Conservation (phyloP, 805 yeast genomes). For the Debaryomyces tyrocola region DNA sequence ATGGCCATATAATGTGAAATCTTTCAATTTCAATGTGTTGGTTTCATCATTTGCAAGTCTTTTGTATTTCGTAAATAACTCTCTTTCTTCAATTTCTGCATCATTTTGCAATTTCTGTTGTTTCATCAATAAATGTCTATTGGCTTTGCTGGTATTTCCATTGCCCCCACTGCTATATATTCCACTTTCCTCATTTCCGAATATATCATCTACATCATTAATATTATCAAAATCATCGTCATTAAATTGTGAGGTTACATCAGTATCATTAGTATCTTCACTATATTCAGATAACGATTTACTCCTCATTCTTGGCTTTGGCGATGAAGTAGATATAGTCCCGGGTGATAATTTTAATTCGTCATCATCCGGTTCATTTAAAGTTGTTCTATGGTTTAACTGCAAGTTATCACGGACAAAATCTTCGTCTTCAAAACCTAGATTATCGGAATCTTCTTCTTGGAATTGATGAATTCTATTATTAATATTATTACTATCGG, state of each 20-base stretch:
- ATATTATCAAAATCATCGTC: slow-evolving; percentile 39
- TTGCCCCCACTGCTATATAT: slow-evolving; percentile 25
- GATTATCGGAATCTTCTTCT: neutral
- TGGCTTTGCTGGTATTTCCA: slow-evolving; percentile 16
- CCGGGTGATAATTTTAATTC: slow-evolving; percentile 16
- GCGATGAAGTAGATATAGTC: slow-evolving; percentile 24
- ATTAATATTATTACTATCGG: neutral
- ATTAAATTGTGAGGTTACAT: slow-evolving; percentile 36
- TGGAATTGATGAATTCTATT: neutral
- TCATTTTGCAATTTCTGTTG: slow-evolving; percentile 24
- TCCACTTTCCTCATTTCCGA: slow-evolving; percentile 38
- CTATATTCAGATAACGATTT: slow-evolving; percentile 36
- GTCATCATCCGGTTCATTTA: slow-evolving; percentile 1
- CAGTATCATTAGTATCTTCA: slow-evolving; percentile 35
- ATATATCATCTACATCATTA: slow-evolving; percentile 37
- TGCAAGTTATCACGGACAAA: neutral
- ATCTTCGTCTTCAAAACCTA: slow-evolving; percentile 3
- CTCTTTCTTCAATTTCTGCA: slow-evolving; percentile 36
- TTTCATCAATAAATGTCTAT: slow-evolving; percentile 22
- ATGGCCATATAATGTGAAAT: slow-evolving; percentile 18
- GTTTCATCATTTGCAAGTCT: slow-evolving; percentile 15
- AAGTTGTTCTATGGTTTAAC: slow-evolving; percentile 3
- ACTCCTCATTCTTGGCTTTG: slow-evolving; percentile 17
- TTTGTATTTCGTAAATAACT: slow-evolving; percentile 19
- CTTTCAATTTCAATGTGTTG: slow-evolving; percentile 30